Base-by-base conservation (phyloP, 2,329 filamentous ascomycete genomes). In the Ceratocystis cubensis region DNA sequence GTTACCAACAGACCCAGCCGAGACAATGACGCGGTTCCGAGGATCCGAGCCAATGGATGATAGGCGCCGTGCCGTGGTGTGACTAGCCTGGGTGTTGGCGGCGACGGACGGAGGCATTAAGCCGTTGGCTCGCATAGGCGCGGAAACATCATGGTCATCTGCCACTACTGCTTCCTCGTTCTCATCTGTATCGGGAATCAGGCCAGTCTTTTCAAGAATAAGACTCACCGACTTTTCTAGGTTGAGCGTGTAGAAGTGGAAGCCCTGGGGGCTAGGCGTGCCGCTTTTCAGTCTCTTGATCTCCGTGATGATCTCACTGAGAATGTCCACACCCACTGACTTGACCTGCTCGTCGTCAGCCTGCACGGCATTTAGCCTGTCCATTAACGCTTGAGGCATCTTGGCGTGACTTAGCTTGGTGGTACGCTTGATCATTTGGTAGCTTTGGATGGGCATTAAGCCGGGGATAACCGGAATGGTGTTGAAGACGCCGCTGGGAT, bases 161-260 rank as follows among this genome's bases (percentile, higher is more conserved):
- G 70, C 65, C 1, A 70, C 69, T 20, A 69, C 48, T 1, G 71
- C 67, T 4, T 83, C 81, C 45, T 84, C 79, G 17, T 64, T 76
- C 0, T 82, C 79, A 0, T 64, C 62, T 5, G 25, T 30, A 41
- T 67, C 66, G 4, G 89, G 88, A 65, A 97, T 96, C 66, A 99
- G 82, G n/a, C 87, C 78, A 33, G 88, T 90, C 66, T 88, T 81
- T 77, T 97, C 92, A 0, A 97, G 77, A 69, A 97, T 93, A 72
- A 96, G 94, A 0, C 92, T 90, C 2, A 99, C 92, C 0, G 91
- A 89, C 77, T 97, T 99, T 75, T 97, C 93, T 41, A 97, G 80
- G 73, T 99, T 99, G 64, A 99, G 80, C 0, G 94, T 97, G 76
- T 96, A 99, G 76, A 99, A 97, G 74, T 99, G 94, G 76, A 96